Percentiles rank a stretch among this genome's conserved stretches.
Conservation (phyloP, 2,329 filamentous ascomycete species). For the Sporothrix curviconia region DNA sequence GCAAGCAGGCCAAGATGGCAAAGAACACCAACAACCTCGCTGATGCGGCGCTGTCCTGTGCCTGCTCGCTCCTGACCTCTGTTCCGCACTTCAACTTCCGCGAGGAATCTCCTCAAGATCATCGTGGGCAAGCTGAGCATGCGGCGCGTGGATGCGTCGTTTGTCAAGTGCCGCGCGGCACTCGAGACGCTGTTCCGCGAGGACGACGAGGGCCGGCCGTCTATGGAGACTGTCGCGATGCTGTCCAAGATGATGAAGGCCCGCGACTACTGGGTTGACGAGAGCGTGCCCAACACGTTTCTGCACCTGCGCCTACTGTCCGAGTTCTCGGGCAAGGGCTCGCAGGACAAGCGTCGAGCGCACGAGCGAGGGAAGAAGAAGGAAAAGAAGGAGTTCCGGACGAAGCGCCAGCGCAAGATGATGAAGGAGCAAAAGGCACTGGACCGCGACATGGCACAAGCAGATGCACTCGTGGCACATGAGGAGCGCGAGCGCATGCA, state of each 20-base stretch:
- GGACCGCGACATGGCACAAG: slow-evolving; percentile 88
- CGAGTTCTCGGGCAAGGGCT: slow-evolving; percentile 80
- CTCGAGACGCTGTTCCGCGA: slow-evolving; percentile 76
- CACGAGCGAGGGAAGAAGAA: slow-evolving; percentile 53
- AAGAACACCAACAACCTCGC: slow-evolving; percentile 42
- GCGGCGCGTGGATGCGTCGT: slow-evolving; percentile 65
- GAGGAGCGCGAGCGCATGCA: slow-evolving; percentile 93
- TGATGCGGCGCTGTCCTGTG: slow-evolving; percentile 75
- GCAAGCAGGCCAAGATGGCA: slow-evolving; percentile 13
- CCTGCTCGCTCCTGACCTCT: slow-evolving; percentile 69
- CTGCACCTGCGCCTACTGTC: slow-evolving; percentile 80
- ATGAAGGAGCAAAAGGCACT: slow-evolving; percentile 79
- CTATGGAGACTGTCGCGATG: slow-evolving; percentile 77
- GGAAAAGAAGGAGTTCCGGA: slow-evolving; percentile 76
- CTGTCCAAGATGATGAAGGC: slow-evolving; percentile 94
- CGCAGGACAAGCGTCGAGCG: slow-evolving; percentile 67
- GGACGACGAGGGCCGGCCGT: slow-evolving; percentile 84
- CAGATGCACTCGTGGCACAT: slow-evolving; percentile 83
- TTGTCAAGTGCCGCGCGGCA: slow-evolving; percentile 68
- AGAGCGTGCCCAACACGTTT: slow-evolving; percentile 83
- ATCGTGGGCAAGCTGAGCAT: slow-evolving; percentile 75
- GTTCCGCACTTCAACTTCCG: slow-evolving; percentile 98
- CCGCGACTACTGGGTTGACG: slow-evolving; percentile 73
- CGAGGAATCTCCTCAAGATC: slow-evolving; percentile 76
- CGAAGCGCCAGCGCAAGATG: slow-evolving; percentile 78